Conservation (phyloP, 805 yeast species). For the Monosporozyma solicola region DNA sequence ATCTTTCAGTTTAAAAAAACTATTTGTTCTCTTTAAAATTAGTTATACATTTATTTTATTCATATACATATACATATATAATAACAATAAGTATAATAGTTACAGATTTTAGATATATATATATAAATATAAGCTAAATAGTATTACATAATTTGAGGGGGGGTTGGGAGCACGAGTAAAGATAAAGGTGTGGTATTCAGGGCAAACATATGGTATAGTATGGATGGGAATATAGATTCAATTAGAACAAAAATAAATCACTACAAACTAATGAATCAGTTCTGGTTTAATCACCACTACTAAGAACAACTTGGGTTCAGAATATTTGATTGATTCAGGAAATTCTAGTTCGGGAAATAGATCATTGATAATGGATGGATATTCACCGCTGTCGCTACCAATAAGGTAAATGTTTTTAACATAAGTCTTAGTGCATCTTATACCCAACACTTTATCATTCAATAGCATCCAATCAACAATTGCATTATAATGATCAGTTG, state of each 20-base stretch:
- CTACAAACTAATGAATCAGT: conserved; percentile 1
- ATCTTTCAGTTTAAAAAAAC: neutral
- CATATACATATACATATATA: neutral
- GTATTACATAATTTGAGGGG: neutral
- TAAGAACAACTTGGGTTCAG: conserved; percentile 9
- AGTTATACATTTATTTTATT: too few species aligned
- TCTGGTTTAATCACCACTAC: conserved; percentile 18
- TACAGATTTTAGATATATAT: neutral
- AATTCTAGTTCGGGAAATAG: neutral
- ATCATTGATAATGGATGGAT: conserved; percentile 1
- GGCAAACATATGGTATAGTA: neutral
- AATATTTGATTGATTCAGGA: neutral
- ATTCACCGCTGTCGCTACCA: conserved; percentile 16
- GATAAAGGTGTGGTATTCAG: neutral
- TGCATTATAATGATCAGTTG: conserved; percentile 15
- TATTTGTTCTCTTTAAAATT: neutral
- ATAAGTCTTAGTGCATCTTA: conserved; percentile 12
- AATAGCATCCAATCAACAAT: conserved; percentile 13
- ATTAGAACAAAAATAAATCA: neutral
- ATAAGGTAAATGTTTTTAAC: conserved; percentile 31
- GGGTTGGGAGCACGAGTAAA: neutral
- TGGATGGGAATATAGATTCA: too few species aligned
- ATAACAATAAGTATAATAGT: neutral
- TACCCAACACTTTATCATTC: conserved; percentile 18
- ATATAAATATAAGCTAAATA: neutral